phyloP scores from a whole-genome alignment of 208 protist genomes.

The Acanthamoeba triangularis region DNA sequence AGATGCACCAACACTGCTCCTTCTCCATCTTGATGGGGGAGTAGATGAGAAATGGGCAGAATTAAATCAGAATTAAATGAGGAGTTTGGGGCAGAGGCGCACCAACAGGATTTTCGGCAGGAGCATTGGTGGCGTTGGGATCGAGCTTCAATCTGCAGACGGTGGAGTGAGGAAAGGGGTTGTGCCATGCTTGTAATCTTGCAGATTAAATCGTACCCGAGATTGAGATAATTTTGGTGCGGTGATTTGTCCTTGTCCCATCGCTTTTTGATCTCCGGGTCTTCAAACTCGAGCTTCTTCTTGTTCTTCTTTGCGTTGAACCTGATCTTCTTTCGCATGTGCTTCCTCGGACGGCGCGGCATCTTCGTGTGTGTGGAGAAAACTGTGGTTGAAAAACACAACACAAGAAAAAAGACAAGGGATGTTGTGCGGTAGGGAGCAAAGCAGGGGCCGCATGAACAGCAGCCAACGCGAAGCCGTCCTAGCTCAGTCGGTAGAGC shows the following conservation, averaged over 20 bases:
- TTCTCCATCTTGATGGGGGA: too few relatives aligned
- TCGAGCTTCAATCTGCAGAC: background rate
- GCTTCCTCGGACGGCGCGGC: constrained; percentile 7
- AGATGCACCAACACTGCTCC: too few relatives aligned
- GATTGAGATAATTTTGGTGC: constrained; percentile 43
- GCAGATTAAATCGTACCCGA: background rate
- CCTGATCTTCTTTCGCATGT: background rate
- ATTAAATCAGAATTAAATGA: background rate
- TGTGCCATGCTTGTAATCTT: background rate
- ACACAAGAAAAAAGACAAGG: too few relatives aligned
- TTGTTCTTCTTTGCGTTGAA: constrained; percentile 34
- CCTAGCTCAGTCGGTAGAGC: constrained; percentile 70
- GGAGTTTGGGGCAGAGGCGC: background rate
- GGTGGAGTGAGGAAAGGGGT: background rate
- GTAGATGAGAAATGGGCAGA: background rate
- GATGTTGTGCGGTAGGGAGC: too few relatives aligned
- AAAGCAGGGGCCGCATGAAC: too few relatives aligned
- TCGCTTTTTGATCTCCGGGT: constrained; percentile 16
- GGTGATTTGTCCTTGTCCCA: constrained; percentile 32
- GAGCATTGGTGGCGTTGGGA: background rate
- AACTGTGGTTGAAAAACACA: background rate
- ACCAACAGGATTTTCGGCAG: background rate
- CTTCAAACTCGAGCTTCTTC: background rate
- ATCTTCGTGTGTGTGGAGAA: background rate
- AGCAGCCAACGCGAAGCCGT: too few relatives aligned